Percentiles rank a stretch among this genome's conserved stretches.
phyloP scores from a whole-genome alignment of 352 stramenopile species.

The Thalassiosira hispida region DNA sequence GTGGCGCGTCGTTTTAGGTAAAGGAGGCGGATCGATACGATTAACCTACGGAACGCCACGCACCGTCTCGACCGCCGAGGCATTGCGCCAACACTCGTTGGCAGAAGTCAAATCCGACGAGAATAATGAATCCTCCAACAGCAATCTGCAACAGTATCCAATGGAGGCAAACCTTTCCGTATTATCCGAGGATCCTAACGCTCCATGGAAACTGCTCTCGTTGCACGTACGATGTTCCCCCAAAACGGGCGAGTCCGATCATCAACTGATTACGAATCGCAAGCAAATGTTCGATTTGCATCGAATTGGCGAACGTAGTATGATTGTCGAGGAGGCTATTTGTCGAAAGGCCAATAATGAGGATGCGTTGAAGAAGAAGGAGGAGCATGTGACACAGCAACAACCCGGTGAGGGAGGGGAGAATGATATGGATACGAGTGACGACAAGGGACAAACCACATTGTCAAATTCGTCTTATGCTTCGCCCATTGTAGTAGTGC shows the following conservation, averaged over 20 bases:
- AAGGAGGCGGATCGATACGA: conserved; percentile 53
- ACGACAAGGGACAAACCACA: too few species aligned
- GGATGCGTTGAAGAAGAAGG: conserved; percentile 4
- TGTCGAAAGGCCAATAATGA: conserved; percentile 35
- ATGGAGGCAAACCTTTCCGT: conserved; percentile 79
- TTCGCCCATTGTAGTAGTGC: too few species aligned
- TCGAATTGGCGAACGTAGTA: conserved; percentile 73
- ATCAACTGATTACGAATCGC: conserved; percentile 77
- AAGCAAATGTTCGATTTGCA: conserved; percentile 84
- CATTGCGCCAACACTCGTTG: conserved; percentile 37
- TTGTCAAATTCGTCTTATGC: too few species aligned
- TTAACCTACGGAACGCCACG: conserved; percentile 70
- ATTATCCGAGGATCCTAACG: conserved; percentile 48
- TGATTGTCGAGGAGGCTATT: conserved; percentile 76
- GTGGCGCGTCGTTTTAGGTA: conserved; percentile 53
- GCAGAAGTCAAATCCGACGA: conserved; percentile 12
- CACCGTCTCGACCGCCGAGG: conserved; percentile 36
- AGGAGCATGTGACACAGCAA: neutral
- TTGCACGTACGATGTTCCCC: conserved; percentile 68
- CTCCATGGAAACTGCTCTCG: conserved; percentile 76
- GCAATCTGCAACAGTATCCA: conserved; percentile 63
- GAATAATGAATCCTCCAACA: conserved; percentile 16
- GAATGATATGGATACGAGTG: conserved; percentile 1
- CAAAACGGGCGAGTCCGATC: conserved; percentile 83
- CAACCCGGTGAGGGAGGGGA: conserved; percentile 6